Evolutionary conservation across 2,329 filamentous ascomycete species (phyloP).

Genomic region (Monosporascus sp.): DNA sequence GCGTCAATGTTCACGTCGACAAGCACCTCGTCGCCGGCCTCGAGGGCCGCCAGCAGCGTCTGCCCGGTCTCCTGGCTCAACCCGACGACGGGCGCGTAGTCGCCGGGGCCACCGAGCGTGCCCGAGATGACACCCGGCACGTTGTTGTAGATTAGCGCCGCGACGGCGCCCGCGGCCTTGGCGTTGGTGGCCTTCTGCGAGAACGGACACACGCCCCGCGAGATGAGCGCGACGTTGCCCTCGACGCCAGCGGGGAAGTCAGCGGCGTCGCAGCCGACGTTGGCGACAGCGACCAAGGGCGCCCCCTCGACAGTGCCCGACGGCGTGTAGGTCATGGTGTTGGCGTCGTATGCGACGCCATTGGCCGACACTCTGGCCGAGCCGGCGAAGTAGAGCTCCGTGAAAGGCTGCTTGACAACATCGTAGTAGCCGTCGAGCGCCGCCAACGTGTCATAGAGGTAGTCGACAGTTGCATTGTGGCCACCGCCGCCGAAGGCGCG

Average conservation of each 20-base stretch:
- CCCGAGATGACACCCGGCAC: conserved; percentile 39
- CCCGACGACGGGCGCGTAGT: conserved; percentile 42
- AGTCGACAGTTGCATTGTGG: conserved; percentile 43
- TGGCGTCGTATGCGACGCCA: conserved; percentile 21
- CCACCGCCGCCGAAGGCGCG: conserved; percentile 40
- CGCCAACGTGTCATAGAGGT: conserved; percentile 34
- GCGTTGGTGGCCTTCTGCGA: conserved; percentile 50
- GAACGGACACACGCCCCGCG: conserved; percentile 52
- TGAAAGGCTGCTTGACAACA: conserved; percentile 40
- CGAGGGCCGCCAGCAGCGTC: background rate
- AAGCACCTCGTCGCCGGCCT: conserved; percentile 24
- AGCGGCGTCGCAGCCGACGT: conserved; percentile 46
- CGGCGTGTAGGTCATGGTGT: conserved; percentile 46
- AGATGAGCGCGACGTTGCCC: conserved; percentile 54
- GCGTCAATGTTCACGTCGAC: conserved; percentile 12
- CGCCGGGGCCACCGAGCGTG: conserved; percentile 42
- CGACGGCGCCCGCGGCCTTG: conserved; percentile 47
- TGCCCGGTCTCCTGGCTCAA: conserved; percentile 37
- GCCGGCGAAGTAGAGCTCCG: conserved; percentile 32
- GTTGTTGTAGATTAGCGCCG: conserved; percentile 55
- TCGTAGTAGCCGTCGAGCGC: conserved; percentile 33
- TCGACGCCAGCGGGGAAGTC: conserved; percentile 49
- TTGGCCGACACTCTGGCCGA: conserved; percentile 24
- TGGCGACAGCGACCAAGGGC: conserved; percentile 41
- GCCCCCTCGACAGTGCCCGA: conserved; percentile 33